Evolutionary conservation across 768 basidiomycete genomes (phyloP).

Genomic region (Kondoa subrosea): DNA sequence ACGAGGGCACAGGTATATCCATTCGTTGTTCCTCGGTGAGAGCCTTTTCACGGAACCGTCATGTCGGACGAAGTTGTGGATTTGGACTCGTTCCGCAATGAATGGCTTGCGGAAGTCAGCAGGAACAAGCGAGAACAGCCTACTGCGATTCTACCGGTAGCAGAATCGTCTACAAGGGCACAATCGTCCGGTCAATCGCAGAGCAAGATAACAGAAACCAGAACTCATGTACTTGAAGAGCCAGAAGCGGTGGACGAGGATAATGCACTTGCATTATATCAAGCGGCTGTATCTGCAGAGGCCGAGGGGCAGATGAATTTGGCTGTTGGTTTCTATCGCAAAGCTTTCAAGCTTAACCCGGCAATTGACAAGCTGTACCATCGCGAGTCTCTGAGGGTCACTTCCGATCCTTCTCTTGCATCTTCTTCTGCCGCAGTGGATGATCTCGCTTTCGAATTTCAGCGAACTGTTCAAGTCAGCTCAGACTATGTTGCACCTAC

Average conservation of each 20-base stretch:
- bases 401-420: conserved; percentile 8
- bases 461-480: conserved; percentile 23
- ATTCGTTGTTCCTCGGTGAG: too few species aligned
- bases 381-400: not conserved
- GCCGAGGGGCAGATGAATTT: conserved; percentile 23
- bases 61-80: not conserved
- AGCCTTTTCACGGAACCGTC: not conserved
- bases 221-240: not conserved
- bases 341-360: conserved; percentile 24
- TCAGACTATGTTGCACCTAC: conserved; percentile 24
- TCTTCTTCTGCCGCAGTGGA: conserved; percentile 2
- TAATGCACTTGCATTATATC: conserved; percentile 25
- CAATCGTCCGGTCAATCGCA: not conserved
- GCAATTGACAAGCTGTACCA: conserved; percentile 25
- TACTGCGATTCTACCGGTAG: not conserved
- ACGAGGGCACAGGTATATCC: too few species aligned
- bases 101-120: not conserved
- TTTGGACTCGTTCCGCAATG: not conserved
- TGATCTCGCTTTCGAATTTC: conserved; percentile 17
- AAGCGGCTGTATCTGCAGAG: conserved; percentile 21
- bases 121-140: not conserved
- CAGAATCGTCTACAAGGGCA: not conserved
- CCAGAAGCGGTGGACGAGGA: not conserved
- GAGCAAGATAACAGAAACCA: not conserved
- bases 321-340: not conserved